Percentiles rank a stretch among this genome's conserved stretches.
These are phyloP conservation scores for Combretum micranthum DNA, from an alignment of 345 rosid species.

Conservation along the genomic window DNA sequence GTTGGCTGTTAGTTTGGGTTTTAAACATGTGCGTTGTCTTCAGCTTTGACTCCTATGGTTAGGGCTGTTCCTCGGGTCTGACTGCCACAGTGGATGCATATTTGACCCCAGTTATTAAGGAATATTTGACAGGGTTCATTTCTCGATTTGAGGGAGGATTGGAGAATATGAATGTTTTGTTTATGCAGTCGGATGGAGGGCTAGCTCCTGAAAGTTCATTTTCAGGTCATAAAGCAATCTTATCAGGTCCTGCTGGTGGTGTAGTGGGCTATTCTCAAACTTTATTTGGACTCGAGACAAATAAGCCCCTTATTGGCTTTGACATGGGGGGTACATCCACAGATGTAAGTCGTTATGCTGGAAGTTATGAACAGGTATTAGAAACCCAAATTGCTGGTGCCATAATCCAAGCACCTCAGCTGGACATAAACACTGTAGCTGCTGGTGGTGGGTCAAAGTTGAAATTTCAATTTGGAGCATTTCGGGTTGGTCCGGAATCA, in stretches of 20 bases:
- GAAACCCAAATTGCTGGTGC: slow-evolving; percentile 98
- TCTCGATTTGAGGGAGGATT: slow-evolving; percentile 75
- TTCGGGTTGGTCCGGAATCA: slow-evolving; percentile 90
- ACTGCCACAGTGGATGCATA: slow-evolving; percentile 97
- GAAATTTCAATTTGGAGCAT: slow-evolving; percentile 89
- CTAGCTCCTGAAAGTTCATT: slow-evolving; percentile 87
- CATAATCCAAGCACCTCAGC: slow-evolving; percentile 96
- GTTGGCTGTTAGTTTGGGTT: slow-evolving; percentile 74
- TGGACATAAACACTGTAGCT: slow-evolving; percentile 94
- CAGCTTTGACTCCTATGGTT: slow-evolving; percentile 93
- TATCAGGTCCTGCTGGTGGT: slow-evolving; percentile 98
- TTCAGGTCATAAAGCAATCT: slow-evolving; percentile 95
- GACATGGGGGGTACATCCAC: slow-evolving; percentile 99
- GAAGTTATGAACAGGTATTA: slow-evolving; percentile 92
- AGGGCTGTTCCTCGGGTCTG: slow-evolving; percentile 93
- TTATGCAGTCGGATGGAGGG: slow-evolving; percentile 99
- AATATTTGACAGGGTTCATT: slow-evolving; percentile 83
- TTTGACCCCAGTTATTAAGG: slow-evolving; percentile 86
- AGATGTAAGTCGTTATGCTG: slow-evolving; percentile 96
- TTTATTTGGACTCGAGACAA: slow-evolving; percentile 84
- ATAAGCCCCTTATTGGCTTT: slow-evolving; percentile 89
- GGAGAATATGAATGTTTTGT: slow-evolving; percentile 72
- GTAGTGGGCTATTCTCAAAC: slow-evolving; percentile 97
- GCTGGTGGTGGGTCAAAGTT: slow-evolving; percentile 98
- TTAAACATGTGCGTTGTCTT: slow-evolving; percentile 83